These are phyloP conservation scores for Phylloporus sp. DNA, from an alignment of 768 basidiomycete genomes.

Conservation along the genomic window DNA sequence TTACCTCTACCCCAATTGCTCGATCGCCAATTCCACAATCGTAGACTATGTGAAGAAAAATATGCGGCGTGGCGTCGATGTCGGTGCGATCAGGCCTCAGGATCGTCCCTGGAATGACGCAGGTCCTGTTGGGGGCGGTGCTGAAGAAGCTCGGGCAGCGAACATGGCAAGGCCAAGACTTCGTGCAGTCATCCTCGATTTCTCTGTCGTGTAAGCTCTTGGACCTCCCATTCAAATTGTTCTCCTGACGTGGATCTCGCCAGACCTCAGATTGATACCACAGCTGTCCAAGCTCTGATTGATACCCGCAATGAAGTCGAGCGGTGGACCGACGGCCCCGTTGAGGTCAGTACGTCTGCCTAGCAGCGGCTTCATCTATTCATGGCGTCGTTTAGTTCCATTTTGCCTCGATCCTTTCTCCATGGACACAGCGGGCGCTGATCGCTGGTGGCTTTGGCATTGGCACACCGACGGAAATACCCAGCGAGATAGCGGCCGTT, in stretches of 20 bases:
- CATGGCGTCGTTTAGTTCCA: slow-evolving; percentile 66
- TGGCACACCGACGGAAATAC: slow-evolving; percentile 42
- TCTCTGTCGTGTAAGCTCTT: slow-evolving; percentile 63
- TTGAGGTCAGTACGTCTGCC: slow-evolving; percentile 48
- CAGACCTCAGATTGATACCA: slow-evolving; percentile 87
- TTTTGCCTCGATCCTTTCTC: slow-evolving; percentile 86
- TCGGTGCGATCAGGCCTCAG: slow-evolving; percentile 52
- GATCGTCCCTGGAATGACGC: slow-evolving; percentile 96
- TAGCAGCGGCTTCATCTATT: not conserved
- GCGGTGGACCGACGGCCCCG: slow-evolving; percentile 70
- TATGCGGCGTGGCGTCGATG: slow-evolving; percentile 73
- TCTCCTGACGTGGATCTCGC: not conserved
- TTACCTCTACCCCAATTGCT: slow-evolving; percentile 79
- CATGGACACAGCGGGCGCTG: slow-evolving; percentile 89
- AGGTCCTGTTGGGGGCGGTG: slow-evolving; percentile 53
- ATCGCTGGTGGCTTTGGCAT: slow-evolving; percentile 88
- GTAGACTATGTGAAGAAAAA: slow-evolving; percentile 77
- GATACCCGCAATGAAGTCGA: slow-evolving; percentile 88
- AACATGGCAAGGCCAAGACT: slow-evolving; percentile 60
- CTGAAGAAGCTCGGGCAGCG: slow-evolving; percentile 41
- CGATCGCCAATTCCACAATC: slow-evolving; percentile 60
- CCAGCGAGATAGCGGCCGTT: slow-evolving; percentile 70
- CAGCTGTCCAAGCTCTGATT: slow-evolving; percentile 84
- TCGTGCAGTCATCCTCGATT: slow-evolving; percentile 87
- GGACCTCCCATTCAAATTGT: not conserved